phyloP scores from a whole-genome alignment of 345 rosid species.

The Camelina neglecta region DNA sequence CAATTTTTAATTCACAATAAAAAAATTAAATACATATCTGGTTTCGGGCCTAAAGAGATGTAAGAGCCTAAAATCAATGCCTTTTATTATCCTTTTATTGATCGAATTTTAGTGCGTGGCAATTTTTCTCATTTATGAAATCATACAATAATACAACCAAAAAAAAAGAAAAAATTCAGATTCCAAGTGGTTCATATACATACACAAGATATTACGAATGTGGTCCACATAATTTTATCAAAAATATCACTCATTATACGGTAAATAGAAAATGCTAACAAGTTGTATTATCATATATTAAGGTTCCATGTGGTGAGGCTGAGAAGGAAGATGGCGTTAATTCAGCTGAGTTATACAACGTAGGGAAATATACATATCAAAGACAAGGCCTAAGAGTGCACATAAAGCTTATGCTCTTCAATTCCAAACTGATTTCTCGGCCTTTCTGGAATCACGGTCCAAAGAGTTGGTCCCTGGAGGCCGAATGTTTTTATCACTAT shows the following conservation, averaged over 20 bases:
- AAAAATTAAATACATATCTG: no score
- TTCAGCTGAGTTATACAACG: slow-evolving; percentile 47
- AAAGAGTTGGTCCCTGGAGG: slow-evolving; percentile 68
- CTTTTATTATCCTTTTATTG: no score
- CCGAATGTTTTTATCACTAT: slow-evolving; percentile 67
- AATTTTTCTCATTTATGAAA: slow-evolving; percentile 42
- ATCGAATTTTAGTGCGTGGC: slow-evolving; percentile 9
- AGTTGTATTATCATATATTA: slow-evolving; percentile 16
- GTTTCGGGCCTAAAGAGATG: no score
- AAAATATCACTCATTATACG: slow-evolving; percentile 17
- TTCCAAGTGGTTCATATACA: slow-evolving; percentile 34
- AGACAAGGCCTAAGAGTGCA: slow-evolving; percentile 62
- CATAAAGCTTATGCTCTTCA: slow-evolving; percentile 64
- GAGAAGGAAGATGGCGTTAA: slow-evolving; percentile 22
- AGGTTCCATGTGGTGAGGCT: slow-evolving; percentile 63
- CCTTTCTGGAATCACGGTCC: slow-evolving; percentile 61
- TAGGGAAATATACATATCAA: slow-evolving; percentile 67
- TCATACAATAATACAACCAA: neutral
- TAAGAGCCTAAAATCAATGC: no score
- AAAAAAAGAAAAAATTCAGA: neutral
- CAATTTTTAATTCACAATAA: no score
- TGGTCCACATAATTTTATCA: slow-evolving; percentile 19
- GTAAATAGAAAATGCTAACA: slow-evolving; percentile 2
- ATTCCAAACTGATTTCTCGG: slow-evolving; percentile 61
- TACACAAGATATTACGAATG: slow-evolving; percentile 17